Conservation (phyloP, 345 rosid genomes). For the Noccaea caerulescens region DNA sequence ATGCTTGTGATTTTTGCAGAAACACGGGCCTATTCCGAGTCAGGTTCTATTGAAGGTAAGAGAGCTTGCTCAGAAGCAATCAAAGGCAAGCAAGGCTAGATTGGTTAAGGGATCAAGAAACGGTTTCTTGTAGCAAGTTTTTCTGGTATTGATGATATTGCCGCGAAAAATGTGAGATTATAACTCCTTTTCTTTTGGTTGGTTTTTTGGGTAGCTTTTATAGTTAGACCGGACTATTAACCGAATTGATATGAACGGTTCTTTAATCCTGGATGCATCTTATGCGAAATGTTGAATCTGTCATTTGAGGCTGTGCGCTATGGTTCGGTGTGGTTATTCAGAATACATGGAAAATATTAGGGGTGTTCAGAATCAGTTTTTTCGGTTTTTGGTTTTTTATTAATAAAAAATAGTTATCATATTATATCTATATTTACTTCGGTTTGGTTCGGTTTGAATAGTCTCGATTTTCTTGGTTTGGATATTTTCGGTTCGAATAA, state of each 20-base stretch:
- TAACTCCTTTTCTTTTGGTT: neutral
- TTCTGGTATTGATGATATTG: neutral
- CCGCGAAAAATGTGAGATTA: slow-evolving; percentile 5
- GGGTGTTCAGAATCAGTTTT: too few species aligned
- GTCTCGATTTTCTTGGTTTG: too few species aligned
- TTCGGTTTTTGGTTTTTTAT: too few species aligned
- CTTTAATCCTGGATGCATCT: neutral
- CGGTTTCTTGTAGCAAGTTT: slow-evolving; percentile 57
- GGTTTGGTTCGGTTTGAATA: too few species aligned
- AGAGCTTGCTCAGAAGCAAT: slow-evolving; percentile 77
- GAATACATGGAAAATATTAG: too few species aligned
- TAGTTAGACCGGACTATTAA: slow-evolving; percentile 16
- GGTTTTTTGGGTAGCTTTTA: slow-evolving; percentile 30
- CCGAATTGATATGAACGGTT: slow-evolving; percentile 12
- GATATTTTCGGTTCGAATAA: too few species aligned
- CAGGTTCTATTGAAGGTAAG: slow-evolving; percentile 68
- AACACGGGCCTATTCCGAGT: slow-evolving; percentile 68
- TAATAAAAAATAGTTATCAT: too few species aligned
- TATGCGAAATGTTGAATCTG: slow-evolving; percentile 14
- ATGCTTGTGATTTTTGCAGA: slow-evolving; percentile 45
- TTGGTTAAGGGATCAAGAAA: slow-evolving; percentile 48
- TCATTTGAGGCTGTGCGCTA: neutral
- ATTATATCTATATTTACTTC: too few species aligned
- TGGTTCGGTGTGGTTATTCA: too few species aligned
- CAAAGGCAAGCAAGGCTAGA: slow-evolving; percentile 52